Evolutionary conservation across 2,329 filamentous ascomycete genomes (phyloP), one percentile per base, ranked within the genome.

Genomic region (Malbranchea zuffiana): DNA sequence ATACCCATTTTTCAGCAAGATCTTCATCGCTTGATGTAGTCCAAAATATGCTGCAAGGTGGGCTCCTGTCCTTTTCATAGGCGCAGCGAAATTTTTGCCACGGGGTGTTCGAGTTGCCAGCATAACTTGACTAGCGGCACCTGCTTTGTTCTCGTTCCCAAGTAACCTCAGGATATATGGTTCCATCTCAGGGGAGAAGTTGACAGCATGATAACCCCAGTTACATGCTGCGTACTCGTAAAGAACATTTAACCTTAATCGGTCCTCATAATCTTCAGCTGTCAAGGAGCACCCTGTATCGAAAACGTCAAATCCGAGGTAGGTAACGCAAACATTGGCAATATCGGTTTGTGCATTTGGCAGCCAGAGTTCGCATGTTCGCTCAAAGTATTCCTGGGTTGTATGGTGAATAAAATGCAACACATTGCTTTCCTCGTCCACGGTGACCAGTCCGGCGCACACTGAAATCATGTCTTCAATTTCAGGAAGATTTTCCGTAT

Each of bases 331-430:
- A 15, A 38, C 43, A 6, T 20, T 20, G 3, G 52, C 47, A 28
- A 59, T 52, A 3, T 37, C 27, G 3, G 42, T 2, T 25, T 49
- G 39, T n/a, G 41, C 46, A 23, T 42, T 15, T 3, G 52, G 49
- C 30, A 46, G 46, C 45, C 50, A 51, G 10, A 13, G 3, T 1
- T 32, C 21, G 37, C 42, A 60, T 52, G 54, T 57, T 51, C 35
- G 38, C 10, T 61, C 50, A 33, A 70, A 62, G 47, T 65, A 71
- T 33, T 68, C 56, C 30, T 68, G 61, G 2, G 66, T 56, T 0
- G 67, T 68, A 36, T 66, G 64, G 44, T 71, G 66, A 4, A 65
- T 44, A n/a, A 54, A 38, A 3, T 44, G 45, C 23, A 53, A 40
- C 5, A 48, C 37, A 12, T 40, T 19, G 17, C 38, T 47, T 20